These are phyloP conservation scores for Globisporangium irregulare DNA, from an alignment of 352 stramenopile species.

Conservation along the genomic window DNA sequence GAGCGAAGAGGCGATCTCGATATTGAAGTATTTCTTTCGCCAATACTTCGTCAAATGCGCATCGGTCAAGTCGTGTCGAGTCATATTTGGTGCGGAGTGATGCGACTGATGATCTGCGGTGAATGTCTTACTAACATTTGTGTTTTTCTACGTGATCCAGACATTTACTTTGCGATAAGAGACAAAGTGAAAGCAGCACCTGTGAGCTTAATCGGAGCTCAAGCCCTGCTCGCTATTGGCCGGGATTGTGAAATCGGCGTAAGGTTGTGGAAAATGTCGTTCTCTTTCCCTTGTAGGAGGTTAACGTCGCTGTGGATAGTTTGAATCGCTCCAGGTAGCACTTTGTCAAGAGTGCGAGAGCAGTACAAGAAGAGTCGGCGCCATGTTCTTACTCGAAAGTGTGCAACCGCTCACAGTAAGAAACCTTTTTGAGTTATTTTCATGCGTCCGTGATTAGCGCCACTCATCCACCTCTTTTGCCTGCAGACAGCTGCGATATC, in stretches of 20 bases:
- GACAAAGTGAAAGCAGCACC: not conserved
- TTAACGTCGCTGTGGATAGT: not conserved
- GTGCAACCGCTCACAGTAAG: not conserved
- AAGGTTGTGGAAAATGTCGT: not conserved
- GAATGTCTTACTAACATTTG: not conserved
- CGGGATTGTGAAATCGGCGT: not conserved
- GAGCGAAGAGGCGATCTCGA: not conserved
- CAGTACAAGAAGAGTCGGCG: not conserved
- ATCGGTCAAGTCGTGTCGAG: not conserved
- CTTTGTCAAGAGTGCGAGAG: not conserved
- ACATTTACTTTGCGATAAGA: not conserved
- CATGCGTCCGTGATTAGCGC: not conserved
- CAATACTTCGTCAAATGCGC: not conserved
- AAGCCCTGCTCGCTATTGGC: not conserved
- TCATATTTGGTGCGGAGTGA: not conserved
- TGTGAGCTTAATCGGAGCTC: not conserved
- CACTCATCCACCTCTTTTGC: not conserved
- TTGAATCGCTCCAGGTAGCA: not conserved
- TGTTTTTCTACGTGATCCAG: not conserved
- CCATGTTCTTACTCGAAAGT: not conserved
- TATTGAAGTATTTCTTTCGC: not conserved
- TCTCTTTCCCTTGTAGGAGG: not conserved
- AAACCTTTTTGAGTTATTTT: not conserved
- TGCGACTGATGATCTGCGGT: not conserved
- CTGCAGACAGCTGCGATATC: not conserved